Evolutionary conservation across 169 alveolate species (phyloP).

Genomic region (Plasmodium ovale): DNA sequence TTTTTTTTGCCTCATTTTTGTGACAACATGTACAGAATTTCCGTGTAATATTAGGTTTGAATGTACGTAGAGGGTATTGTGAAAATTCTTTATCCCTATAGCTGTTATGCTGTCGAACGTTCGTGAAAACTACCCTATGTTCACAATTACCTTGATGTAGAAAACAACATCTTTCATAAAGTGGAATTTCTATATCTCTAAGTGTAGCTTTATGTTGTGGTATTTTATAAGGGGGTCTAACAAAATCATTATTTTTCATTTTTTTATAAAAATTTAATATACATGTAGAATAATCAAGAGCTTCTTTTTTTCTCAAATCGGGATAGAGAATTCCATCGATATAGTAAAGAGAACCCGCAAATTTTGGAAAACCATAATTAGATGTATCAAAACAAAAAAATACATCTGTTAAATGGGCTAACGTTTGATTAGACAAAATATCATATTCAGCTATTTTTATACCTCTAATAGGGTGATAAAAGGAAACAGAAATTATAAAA

Average conservation of each 20-base stretch:
- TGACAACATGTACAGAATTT: slow-evolving; percentile 86
- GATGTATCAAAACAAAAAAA: slow-evolving; percentile 83
- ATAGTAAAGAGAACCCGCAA: slow-evolving; percentile 85
- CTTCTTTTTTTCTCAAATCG: slow-evolving; percentile 80
- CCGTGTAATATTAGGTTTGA: slow-evolving; percentile 80
- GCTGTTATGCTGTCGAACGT: slow-evolving; percentile 76
- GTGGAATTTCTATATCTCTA: slow-evolving; percentile 81
- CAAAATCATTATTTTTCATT: slow-evolving; percentile 52
- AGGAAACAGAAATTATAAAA: slow-evolving; percentile 79
- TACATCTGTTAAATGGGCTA: slow-evolving; percentile 84
- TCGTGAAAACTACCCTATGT: slow-evolving; percentile 86
- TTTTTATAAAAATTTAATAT: slow-evolving; percentile 40
- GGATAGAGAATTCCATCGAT: slow-evolving; percentile 88
- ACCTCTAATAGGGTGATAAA: slow-evolving; percentile 88
- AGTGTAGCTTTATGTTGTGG: slow-evolving; percentile 81
- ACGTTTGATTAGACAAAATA: slow-evolving; percentile 84
- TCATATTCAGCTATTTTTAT: slow-evolving; percentile 88
- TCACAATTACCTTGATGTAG: slow-evolving; percentile 91
- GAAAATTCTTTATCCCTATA: slow-evolving; percentile 75
- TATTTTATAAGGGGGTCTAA: slow-evolving; percentile 78
- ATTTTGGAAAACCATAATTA: slow-evolving; percentile 78
- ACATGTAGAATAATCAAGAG: slow-evolving; percentile 77
- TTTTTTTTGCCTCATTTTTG: slow-evolving; percentile 78
- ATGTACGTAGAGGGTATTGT: slow-evolving; percentile 86
- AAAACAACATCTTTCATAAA: slow-evolving; percentile 83